A percentile compares a stretch with the other conserved stretches of the same genome.
These are phyloP conservation scores for Arxiozyma bovina DNA, from an alignment of 1,139 yeast species.

Conservation along the genomic window DNA sequence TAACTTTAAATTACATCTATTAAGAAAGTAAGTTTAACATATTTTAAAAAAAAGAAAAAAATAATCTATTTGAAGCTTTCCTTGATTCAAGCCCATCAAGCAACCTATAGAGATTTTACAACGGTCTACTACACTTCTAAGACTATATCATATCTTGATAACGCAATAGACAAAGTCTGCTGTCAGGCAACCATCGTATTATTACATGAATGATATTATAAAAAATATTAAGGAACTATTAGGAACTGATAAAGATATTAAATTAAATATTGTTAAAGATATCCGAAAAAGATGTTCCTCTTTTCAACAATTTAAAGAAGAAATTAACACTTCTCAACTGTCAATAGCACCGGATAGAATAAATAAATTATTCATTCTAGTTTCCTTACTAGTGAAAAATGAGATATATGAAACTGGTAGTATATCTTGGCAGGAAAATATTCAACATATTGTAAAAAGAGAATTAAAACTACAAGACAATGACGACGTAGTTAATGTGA, in stretches of 20 bases:
- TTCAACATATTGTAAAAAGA: conserved; percentile 35
- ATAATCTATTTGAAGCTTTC: background rate
- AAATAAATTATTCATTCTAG: conserved; percentile 14
- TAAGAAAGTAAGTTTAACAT: too few relatives aligned
- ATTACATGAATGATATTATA: conserved; percentile 10
- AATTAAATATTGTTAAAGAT: conserved; percentile 21
- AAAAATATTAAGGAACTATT: conserved; percentile 11
- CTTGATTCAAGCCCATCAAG: background rate
- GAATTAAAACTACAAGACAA: conserved; percentile 1
- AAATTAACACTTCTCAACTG: conserved; percentile 7
- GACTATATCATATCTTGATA: background rate
- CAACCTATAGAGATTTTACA: background rate
- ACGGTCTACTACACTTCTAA: background rate
- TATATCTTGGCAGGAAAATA: conserved; percentile 15
- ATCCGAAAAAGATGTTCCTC: conserved; percentile 11
- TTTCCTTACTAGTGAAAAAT: background rate
- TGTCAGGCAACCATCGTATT: background rate
- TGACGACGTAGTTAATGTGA: conserved; percentile 27
- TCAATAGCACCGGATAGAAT: conserved; percentile 14
- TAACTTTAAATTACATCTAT: too few relatives aligned
- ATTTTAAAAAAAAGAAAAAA: too few relatives aligned
- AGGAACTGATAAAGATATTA: conserved; percentile 21
- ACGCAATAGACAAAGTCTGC: background rate
- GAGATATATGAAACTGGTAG: conserved; percentile 1
- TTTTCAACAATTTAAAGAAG: conserved; percentile 10